Conservation (phyloP, 2,329 filamentous ascomycete species). For the Aspergillus nomiae region DNA sequence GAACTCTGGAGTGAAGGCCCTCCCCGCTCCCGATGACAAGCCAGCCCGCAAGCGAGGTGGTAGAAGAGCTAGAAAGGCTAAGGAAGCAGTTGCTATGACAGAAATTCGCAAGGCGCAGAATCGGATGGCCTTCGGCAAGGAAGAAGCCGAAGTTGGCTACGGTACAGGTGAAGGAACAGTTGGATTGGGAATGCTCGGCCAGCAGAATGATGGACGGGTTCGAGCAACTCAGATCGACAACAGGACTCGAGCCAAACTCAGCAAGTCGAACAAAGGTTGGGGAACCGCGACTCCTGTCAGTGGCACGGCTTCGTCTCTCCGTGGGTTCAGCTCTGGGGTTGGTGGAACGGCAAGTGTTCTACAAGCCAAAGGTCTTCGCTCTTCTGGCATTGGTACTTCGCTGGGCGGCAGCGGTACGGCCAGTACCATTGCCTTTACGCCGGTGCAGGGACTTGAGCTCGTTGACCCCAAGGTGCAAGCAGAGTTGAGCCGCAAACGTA, state of each 20-base stretch:
- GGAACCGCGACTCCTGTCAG: conserved; percentile 64
- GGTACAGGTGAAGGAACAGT: conserved; percentile 81
- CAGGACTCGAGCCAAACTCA: conserved; percentile 87
- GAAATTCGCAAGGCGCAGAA: conserved; percentile 96
- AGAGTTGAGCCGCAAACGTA: conserved; percentile 84
- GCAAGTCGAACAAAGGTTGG: conserved; percentile 96
- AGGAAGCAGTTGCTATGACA: conserved; percentile 96
- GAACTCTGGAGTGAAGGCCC: conserved; percentile 82
- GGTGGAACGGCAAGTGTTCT: conserved; percentile 68
- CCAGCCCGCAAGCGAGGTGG: conserved; percentile 90
- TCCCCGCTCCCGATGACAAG: conserved; percentile 94
- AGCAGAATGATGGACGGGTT: conserved; percentile 83
- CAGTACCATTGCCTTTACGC: conserved; percentile 88
- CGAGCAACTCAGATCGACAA: conserved; percentile 88
- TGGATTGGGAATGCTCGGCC: conserved; percentile 94
- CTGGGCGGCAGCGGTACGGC: conserved; percentile 71
- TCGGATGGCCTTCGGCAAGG: conserved; percentile 91
- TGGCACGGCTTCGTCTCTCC: conserved; percentile 74
- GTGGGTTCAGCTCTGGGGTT: conserved; percentile 70
- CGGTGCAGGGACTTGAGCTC: conserved; percentile 90
- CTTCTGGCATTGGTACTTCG: conserved; percentile 77
- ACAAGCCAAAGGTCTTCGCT: conserved; percentile 75
- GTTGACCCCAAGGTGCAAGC: conserved; percentile 90
- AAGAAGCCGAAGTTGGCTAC: conserved; percentile 91
- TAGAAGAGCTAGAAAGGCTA: conserved; percentile 84